Base-by-base conservation (phyloP, 495 filamentous ascomycete genomes). In the Glonium stellatum region DNA sequence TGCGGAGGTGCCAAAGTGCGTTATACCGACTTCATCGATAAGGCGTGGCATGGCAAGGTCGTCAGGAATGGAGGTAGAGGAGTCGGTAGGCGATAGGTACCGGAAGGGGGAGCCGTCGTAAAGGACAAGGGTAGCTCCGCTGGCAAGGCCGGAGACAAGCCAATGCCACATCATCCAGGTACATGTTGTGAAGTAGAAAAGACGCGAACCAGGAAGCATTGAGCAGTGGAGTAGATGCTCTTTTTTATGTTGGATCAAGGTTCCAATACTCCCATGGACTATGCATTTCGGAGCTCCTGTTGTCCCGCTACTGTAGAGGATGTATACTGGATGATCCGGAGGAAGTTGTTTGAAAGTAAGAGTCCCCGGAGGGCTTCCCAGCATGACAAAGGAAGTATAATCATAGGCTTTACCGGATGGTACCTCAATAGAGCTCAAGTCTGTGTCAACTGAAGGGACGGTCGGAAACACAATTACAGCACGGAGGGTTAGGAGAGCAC, bases 121-220 rank as follows among this genome's bases (percentile, higher is more conserved):
- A 3, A 95, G 79, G 21, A 96, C 80, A 42, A 96, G 78, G 0
- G 89, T 92, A 6, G 87, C 80, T 57, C 90, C 91, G 55, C 81
- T 84, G 11, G 89, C 86, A 9, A 96, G 80, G 0, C 82, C 89
- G 5, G 88, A 92, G 19, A 95, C 83, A 46, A 90, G 83, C 91
- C 91, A 96, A 71, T 96, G 91, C 87, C 90, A 93, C 91, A 96
- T 96, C 90, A 95, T 93, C 90, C 87, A 93, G 4, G 91, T 95
- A 31, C 83, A 85, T 1, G 91, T 96, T 1, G 91, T 95, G 69
- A 89, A 96, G 73, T 93, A 95, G 75, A 83, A 92, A 61, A 88
- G 80, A 1, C 82, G 77, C 60, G 84, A 82, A 13, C 80, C 78
- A 0, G 81, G 80, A 6, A 75, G 76, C 64, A 97, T 83, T 25